These are phyloP conservation scores for Colletotrichum tanaceti DNA, from an alignment of 2,329 filamentous ascomycete genomes.

Conservation along the genomic window DNA sequence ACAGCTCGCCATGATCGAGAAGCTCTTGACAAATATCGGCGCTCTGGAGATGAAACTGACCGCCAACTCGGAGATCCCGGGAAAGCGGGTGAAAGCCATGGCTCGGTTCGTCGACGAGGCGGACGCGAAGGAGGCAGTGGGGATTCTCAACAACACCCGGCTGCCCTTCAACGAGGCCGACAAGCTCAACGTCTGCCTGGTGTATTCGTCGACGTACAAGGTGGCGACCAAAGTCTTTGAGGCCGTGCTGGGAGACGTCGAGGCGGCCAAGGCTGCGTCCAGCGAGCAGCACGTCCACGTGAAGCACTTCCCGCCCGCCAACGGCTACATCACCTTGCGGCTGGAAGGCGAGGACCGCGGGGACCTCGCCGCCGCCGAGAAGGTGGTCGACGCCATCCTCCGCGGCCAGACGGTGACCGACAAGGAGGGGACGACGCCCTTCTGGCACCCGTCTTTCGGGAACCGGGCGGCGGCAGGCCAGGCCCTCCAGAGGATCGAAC, in stretches of 20 bases:
- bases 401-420: slow-evolving; percentile 46
- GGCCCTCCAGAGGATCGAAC: background rate
- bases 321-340: slow-evolving; percentile 50
- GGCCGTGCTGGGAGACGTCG: slow-evolving; percentile 47
- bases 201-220: slow-evolving; percentile 54
- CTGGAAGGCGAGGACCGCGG: slow-evolving; percentile 51
- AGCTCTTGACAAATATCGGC: slow-evolving; percentile 48
- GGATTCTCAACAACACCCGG: slow-evolving; percentile 46
- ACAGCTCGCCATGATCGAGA: slow-evolving; percentile 43
- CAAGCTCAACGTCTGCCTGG: slow-evolving; percentile 52
- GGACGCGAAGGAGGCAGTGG: slow-evolving; percentile 51
- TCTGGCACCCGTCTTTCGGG: slow-evolving; percentile 51
- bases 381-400: slow-evolving; percentile 49
- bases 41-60: slow-evolving; percentile 50
- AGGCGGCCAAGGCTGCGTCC: slow-evolving; percentile 47
- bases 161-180: slow-evolving; percentile 48
- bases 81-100: slow-evolving; percentile 53
- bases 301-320: slow-evolving; percentile 44
- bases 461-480: background rate
- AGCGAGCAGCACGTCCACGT: slow-evolving; percentile 45
- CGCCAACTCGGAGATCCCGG: slow-evolving; percentile 31
- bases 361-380: slow-evolving; percentile 49
- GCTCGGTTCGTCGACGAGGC: slow-evolving; percentile 53
- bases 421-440: slow-evolving; percentile 37
- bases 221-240: slow-evolving; percentile 50